Base-by-base conservation (phyloP, 306 rosid species). In the Oxytropis ochrocephala region DNA sequence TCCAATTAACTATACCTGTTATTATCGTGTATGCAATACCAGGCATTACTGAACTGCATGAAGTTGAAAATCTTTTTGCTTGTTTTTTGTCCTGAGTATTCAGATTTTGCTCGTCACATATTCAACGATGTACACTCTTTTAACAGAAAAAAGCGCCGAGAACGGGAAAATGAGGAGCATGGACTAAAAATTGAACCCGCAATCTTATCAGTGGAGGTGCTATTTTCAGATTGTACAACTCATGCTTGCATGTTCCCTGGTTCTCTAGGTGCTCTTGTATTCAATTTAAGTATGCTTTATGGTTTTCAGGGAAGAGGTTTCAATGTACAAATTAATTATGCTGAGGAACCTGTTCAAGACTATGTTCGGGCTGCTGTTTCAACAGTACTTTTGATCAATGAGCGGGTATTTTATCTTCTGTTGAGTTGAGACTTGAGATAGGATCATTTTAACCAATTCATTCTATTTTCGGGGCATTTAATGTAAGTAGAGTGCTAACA, bases 141-240 rank as follows among this genome's bases (percentile, higher is more conserved):
- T 67, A 66, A 78, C 84, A 92, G 96, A 59, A 90, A 84, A 75
- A 88, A 80, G 70, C 91, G 81, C 29, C 91, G 74, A 51, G 85
- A 76, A 80, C 78, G 50, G 6, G 85, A 85, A 75, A 84, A 55
- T 48, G 84, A 69, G 75, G 82, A 70, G 59, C 49, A 30, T 80
- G 84, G 79, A 63, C 84, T 80, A 80, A 83, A 63, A 71, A 65
- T 42, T 78, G 93, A 90, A 36, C 97, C 98, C 35, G 87, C 91
- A 43, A 84, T 90, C 78, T 82, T 93, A 65, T 93, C 98, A 19
- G 98, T 93, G 27, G 98, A 93, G 94, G 98, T 88, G 78, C 52
- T 72, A 41, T 35, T 38, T 73, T 64, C 64, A 48, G 48, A 44
- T 39, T 59, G 21, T 32, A 64, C 2, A 19, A 33, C 49, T 16